Base-by-base conservation (phyloP, 2,329 filamentous ascomycete genomes). In the Colletotrichum liriopes region DNA sequence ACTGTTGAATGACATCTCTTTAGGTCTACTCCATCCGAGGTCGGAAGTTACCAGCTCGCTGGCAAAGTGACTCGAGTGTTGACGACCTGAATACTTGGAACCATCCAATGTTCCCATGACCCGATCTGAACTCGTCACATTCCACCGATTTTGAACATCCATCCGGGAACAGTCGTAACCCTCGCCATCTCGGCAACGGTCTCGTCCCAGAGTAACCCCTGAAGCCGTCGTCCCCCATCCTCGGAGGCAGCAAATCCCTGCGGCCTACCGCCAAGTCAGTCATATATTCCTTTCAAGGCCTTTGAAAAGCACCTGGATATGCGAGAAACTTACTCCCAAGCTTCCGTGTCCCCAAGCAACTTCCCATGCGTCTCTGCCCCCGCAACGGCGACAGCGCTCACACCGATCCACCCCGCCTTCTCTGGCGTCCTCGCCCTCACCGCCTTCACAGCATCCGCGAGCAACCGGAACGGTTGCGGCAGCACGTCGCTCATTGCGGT, bases 401-500 rank as follows among this genome's bases (percentile, higher is more conserved):
- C 29, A 4, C 29, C 29, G 3, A 32, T 32, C 29, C 29, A 32
- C 4, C 29, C 29, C 29, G 29, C 29, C 29, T 60, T 23, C 60
- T 70, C 16, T 39, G 55, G 51, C 29, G 43, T 51, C 23, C 67
- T 49, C 5, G 67, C 51, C 12, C 67, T 35, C 14, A 70, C 18
- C 23, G 60, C 62, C 43, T 58, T 65, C 20, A 70, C n/a, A 16
- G 45, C 54, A 11, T 49, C 63, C 12, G 55, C 8, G 20, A 51
- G 32, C 16, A 65, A 20, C 9, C 61, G 62, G 1, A 70, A 37
- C 6, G 62, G 62, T 35, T 43, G 37, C 0, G 67, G 52, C 4
- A 70, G 52, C 6, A 65, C 62, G 18, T 70, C 37, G 67, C 60
- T 70, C 52, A 70, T 52, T n/a, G n/a, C 26, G 32, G 62, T 66